These are phyloP conservation scores for Dendrostoma leiphaemia DNA, from an alignment of 2,329 filamentous ascomycete genomes.

Conservation along the genomic window DNA sequence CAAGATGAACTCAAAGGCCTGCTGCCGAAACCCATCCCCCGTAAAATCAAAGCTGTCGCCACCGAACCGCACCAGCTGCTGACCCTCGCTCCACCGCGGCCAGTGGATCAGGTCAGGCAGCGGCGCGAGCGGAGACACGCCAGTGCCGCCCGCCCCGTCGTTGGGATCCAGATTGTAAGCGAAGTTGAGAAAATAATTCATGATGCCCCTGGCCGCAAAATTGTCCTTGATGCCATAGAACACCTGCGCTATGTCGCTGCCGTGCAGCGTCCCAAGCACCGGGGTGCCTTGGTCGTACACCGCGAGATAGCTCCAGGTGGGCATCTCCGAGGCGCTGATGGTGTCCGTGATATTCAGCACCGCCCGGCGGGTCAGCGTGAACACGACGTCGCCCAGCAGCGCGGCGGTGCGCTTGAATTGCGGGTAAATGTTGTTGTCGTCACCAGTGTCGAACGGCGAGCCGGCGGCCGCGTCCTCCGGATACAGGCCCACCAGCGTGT, in stretches of 20 bases:
- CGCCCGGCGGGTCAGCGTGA: slow-evolving; percentile 67
- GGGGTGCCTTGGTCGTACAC: slow-evolving; percentile 71
- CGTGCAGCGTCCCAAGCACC: slow-evolving; percentile 74
- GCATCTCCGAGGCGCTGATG: slow-evolving; percentile 55
- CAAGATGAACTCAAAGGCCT: neutral
- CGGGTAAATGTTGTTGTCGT: slow-evolving; percentile 70
- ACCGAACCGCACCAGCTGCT: slow-evolving; percentile 5
- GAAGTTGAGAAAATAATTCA: slow-evolving; percentile 72
- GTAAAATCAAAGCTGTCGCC: neutral
- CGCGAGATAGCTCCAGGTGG: slow-evolving; percentile 72
- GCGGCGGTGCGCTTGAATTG: slow-evolving; percentile 78
- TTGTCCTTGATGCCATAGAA: slow-evolving; percentile 65
- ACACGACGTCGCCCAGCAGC: slow-evolving; percentile 71
- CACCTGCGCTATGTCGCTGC: slow-evolving; percentile 64
- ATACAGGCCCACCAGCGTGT: slow-evolving; percentile 61
- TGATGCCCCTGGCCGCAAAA: slow-evolving; percentile 57
- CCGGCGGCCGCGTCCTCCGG: slow-evolving; percentile 52
- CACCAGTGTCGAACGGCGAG: slow-evolving; percentile 68
- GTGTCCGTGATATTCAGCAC: slow-evolving; percentile 51
- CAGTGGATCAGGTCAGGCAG: slow-evolving; percentile 25
- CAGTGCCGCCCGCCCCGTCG: slow-evolving; percentile 37
- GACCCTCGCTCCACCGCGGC: slow-evolving; percentile 35
- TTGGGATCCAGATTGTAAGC: slow-evolving; percentile 71
- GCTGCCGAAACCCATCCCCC: slow-evolving; percentile 5
- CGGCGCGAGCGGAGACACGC: neutral